Conservation (phyloP, 345 rosid species). For the Orychophragmus violaceus region DNA sequence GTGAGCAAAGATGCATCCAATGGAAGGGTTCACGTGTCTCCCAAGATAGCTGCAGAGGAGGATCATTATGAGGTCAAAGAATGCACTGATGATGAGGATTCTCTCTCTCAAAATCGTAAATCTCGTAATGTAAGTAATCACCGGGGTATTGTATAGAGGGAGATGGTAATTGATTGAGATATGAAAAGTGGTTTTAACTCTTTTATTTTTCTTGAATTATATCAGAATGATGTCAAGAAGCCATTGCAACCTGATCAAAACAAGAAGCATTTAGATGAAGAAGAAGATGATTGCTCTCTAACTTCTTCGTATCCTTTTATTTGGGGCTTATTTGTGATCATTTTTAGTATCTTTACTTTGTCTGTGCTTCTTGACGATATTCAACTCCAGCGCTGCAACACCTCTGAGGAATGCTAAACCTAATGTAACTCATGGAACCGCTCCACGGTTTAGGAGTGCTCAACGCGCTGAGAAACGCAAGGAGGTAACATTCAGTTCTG, state of each 20-base stretch:
- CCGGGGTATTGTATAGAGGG: not conserved
- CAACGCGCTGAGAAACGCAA: constrained; percentile 88
- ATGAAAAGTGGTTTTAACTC: not conserved
- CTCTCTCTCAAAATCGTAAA: constrained; percentile 5
- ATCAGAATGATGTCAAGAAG: constrained; percentile 54
- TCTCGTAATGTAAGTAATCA: constrained; percentile 8
- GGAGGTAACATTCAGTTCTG: no score
- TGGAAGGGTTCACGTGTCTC: constrained; percentile 38
- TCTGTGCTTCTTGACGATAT: not conserved
- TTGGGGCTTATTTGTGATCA: not conserved
- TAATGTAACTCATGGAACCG: constrained; percentile 68
- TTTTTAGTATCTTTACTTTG: not conserved
- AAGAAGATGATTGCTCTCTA: constrained; percentile 68
- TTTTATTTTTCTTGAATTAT: not conserved
- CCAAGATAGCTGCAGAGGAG: constrained; percentile 42
- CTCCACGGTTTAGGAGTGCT: constrained; percentile 71
- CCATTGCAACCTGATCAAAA: constrained; percentile 34
- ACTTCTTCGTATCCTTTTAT: constrained; percentile 81
- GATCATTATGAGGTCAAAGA: constrained; percentile 49
- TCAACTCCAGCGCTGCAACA: constrained; percentile 18
- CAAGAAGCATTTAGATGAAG: constrained; percentile 66
- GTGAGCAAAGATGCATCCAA: constrained; percentile 30
- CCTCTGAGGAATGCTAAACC: constrained; percentile 49
- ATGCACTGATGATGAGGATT: constrained; percentile 20
- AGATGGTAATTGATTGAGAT: not conserved